Evolutionary conservation across 2,329 filamentous ascomycete genomes (phyloP), one percentile per base, ranked within the genome.

Genomic region (Samsoniella hepiali): DNA sequence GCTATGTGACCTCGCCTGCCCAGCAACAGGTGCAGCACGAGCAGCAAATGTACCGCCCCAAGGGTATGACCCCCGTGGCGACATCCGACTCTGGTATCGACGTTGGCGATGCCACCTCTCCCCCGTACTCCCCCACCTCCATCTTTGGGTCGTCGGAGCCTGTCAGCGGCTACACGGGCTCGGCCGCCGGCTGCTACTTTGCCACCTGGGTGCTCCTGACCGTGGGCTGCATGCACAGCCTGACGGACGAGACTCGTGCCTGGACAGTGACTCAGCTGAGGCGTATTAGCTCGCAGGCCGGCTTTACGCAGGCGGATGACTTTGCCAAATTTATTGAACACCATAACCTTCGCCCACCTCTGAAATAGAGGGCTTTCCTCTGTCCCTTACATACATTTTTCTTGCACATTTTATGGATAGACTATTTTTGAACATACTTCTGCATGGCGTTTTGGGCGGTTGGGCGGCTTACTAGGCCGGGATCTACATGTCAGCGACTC

Each of bases 1-100:
- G 63, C 17, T 60, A 61, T 10, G 63, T 64, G 22, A 64, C 57
- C 9, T 64, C 63, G 57, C 50, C 32, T 15, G 57, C 63, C 42
- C 63, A 64, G 45, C 63, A 64, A 44, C 63, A 64, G 50, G 63
- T 64, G 11, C 62, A 63, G 62, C 55, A 63, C 32, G 56, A 58
- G 32, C 54, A 59, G 62, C 62, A 63, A 38, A 63, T 63, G 60
- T 63, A 63, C 32, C 62, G 62, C 9, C 54, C 54, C 62, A 64
- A 56, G 31, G 63, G 57, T 27, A 57, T 58, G 63, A 60, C 58
- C 6, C 58, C 57, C 9, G 51, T 57, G 17, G 49, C 60, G 4
- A 57, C 63, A 34, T 57, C 63, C n/a, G 58, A 61, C 31, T 61
- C 51, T 13, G 58, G 57, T n/a, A 45, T 61, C 22, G 63, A 60